A percentile compares a stretch with the other conserved stretches of the same genome.
Conservation (phyloP, 805 yeast genomes). For the Yarrowia deformans region DNA sequence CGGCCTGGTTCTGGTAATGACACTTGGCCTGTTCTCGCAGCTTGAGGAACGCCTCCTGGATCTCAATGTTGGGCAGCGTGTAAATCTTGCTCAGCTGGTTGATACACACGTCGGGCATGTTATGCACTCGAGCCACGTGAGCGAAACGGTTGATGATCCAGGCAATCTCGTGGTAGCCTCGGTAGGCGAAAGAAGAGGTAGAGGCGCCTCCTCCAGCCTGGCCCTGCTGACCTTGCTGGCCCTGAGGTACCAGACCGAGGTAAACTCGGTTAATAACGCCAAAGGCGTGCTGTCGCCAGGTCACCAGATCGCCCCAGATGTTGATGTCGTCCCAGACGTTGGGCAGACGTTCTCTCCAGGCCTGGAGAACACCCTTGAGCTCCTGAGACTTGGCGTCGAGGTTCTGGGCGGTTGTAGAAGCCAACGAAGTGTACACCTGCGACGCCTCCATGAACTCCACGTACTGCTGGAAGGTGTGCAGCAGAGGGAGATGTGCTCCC, state of each 20-base stretch:
- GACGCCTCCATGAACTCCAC: slow-evolving; percentile 98
- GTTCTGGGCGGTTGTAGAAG: slow-evolving; percentile 89
- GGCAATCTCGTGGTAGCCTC: slow-evolving; percentile 98
- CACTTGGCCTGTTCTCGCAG: slow-evolving; percentile 97
- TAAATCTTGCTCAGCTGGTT: slow-evolving; percentile 91
- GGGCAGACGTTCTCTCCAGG: slow-evolving; percentile 98
- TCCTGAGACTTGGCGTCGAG: slow-evolving; percentile 93
- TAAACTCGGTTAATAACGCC: slow-evolving; percentile 94
- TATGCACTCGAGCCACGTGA: slow-evolving; percentile 96
- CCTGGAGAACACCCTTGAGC: slow-evolving; percentile 89
- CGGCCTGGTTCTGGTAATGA: slow-evolving; percentile 90
- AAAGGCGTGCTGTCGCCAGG: slow-evolving; percentile 99
- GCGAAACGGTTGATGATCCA: slow-evolving; percentile 99
- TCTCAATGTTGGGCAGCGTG: slow-evolving; percentile 95
- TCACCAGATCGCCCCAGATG: slow-evolving; percentile 95
- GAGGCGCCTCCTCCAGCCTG: slow-evolving; percentile 63
- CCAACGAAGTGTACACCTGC: slow-evolving; percentile 86
- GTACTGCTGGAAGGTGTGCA: slow-evolving; percentile 96
- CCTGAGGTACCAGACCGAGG: slow-evolving; percentile 73
- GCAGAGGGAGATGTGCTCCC: slow-evolving; percentile 84
- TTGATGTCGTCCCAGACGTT: slow-evolving; percentile 97
- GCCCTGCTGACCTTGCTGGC: slow-evolving; percentile 51
- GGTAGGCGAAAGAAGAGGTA: slow-evolving; percentile 89
- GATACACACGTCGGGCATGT: slow-evolving; percentile 96
- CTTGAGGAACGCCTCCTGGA: slow-evolving; percentile 96